phyloP scores from a whole-genome alignment of 2,329 filamentous ascomycete genomes.

The Fusarium marasasianum region DNA sequence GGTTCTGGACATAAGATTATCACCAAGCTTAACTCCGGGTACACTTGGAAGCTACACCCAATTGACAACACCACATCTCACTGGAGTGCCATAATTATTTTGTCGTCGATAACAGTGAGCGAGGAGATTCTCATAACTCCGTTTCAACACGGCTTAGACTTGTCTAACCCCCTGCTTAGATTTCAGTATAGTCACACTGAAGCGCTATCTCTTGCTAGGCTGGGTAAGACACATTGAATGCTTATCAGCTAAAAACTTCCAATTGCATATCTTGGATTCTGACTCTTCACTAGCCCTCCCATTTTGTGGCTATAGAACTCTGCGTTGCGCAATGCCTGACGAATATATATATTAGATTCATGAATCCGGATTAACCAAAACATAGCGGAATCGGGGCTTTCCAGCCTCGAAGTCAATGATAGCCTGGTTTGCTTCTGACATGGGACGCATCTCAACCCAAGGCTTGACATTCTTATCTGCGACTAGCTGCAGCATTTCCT shows the following conservation, averaged over 20 bases:
- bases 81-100: accelerated
- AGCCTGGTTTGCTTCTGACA: conserved; percentile 64
- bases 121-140: too few relatives aligned
- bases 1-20: neutral
- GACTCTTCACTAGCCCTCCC: too few relatives aligned
- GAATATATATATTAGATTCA: accelerated
- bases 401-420: conserved; percentile 65
- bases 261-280: too few relatives aligned
- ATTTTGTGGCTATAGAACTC: too few relatives aligned
- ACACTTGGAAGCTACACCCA: accelerated
- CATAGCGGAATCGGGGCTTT: conserved; percentile 59
- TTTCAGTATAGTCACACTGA: too few relatives aligned
- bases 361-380: conserved; percentile 47
- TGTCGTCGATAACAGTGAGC: neutral
- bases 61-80: accelerated
- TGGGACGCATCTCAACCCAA: conserved; percentile 63
- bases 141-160: too few relatives aligned
- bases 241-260: accelerated
- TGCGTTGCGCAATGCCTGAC: accelerated
- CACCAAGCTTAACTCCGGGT: neutral
- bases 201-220: too few relatives aligned
- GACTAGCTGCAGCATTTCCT: conserved; percentile 67
- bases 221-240: too few relatives aligned
- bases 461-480: conserved; percentile 64
- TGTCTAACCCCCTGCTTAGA: too few relatives aligned